Base-by-base conservation (phyloP, 2,329 filamentous ascomycete species). In the Pseudogymnoascus sp. region DNA sequence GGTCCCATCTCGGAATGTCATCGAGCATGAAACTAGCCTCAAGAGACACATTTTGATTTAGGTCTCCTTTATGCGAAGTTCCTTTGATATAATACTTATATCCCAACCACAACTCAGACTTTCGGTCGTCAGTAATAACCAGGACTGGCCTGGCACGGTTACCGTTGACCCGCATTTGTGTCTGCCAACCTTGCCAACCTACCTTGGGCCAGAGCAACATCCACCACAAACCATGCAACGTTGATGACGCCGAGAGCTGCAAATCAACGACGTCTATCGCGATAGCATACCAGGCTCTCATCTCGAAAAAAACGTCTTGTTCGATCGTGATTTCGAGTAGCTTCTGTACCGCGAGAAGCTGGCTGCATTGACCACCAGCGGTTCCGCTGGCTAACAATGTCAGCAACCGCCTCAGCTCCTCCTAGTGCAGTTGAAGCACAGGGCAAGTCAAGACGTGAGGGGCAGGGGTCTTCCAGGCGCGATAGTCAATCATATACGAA, bases 351-450 rank as follows among this genome's bases (percentile, higher is more conserved):
- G 26, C 10, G 45, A 30, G 45, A 52, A 52, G n/a, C 26, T 52
- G 45, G 45, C 26, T 52, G 15, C 45, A 52, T 57, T 57, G 55
- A 57, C 15, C 55, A 10, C 33, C 35, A 28, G 55, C 35, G 30
- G 55, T 9, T 9, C 15, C 55, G 55, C 55, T 57, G 30, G 55
- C 33, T 45, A 57, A 60, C 59, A 48, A 63, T 61, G 60, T 61
- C 60, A 58, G 58, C 60, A 48, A 57, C 61, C 19, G 59, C 62
- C 35, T 63, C 62, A 52, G 45, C 60, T 38, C 38, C 62, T 37
- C 58, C 62, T 26, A 62, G 65, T 55, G 63, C 65, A 30, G 61
- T 69, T 34, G 67, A 70, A 55, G 64, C 68, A 58, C 65, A 28
- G 35, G 39, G 59, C 39, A 56, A 38, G 60, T 65, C 67, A 45